A percentile compares a stretch with the other conserved stretches of the same genome.
phyloP scores from a whole-genome alignment of 495 filamentous ascomycete genomes.

The Amniculicola lignicola region DNA sequence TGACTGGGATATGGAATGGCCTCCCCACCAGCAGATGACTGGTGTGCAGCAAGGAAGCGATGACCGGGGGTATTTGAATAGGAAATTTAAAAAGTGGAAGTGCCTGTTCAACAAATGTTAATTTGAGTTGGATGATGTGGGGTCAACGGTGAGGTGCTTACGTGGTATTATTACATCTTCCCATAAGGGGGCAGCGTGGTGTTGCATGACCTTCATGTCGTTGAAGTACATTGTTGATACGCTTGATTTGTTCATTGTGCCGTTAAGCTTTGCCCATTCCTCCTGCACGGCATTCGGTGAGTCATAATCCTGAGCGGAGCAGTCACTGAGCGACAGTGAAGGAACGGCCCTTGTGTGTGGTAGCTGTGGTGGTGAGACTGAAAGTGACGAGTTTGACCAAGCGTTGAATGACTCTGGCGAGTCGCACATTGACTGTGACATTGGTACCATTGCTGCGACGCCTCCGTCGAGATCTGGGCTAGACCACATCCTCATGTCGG shows the following conservation, averaged over 20 bases:
- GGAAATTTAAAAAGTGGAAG: constrained; percentile 12
- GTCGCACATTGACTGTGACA: constrained; percentile 16
- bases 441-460: constrained; percentile 11
- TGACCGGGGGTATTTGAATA: no score
- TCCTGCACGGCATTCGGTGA: constrained; percentile 17
- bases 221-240: constrained; percentile 10
- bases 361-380: constrained; percentile 19
- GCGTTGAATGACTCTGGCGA: constrained; percentile 24
- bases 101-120: no score
- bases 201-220: constrained; percentile 12
- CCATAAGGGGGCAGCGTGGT: constrained; percentile 10
- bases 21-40: no score
- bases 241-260: constrained; percentile 5
- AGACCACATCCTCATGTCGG: constrained; percentile 12
- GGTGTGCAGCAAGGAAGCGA: constrained; percentile 4
- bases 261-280: constrained; percentile 26
- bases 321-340: constrained; percentile 28
- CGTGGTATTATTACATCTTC: constrained; percentile 12
- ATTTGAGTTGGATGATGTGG: no score
- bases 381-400: constrained; percentile 11
- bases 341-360: constrained; percentile 27
- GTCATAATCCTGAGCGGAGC: constrained; percentile 22
- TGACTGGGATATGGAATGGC: no score
- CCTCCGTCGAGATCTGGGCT: constrained; percentile 11
- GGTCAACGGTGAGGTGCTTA: no score